Evolutionary conservation across 345 rosid genomes (phyloP).

Genomic region (Camelina sativa): DNA sequence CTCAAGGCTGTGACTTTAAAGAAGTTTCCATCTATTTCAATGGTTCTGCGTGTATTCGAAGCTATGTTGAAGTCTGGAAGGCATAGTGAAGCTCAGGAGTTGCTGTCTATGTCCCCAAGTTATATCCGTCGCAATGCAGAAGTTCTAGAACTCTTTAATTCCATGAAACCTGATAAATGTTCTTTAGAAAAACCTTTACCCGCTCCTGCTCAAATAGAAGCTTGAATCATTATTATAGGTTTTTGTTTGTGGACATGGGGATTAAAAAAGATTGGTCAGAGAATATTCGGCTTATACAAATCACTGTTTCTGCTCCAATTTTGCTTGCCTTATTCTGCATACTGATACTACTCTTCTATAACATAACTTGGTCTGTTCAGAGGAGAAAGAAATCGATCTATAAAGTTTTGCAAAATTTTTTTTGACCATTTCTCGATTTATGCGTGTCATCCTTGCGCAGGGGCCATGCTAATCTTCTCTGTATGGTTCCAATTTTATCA

Average conservation of each 20-base stretch:
- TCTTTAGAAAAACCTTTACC: constrained; percentile 32
- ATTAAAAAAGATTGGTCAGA: constrained; percentile 2
- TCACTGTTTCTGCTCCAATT: not conserved
- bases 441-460: not conserved
- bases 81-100: constrained; percentile 72
- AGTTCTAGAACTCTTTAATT: constrained; percentile 71
- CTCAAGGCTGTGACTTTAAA: constrained; percentile 65
- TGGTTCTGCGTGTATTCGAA: constrained; percentile 67
- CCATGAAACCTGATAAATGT: constrained; percentile 47
- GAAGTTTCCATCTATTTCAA: constrained; percentile 72
- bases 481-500: not conserved
- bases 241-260: constrained; percentile 4
- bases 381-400: no score
- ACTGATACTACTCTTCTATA: no score
- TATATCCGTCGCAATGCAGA: constrained; percentile 75
- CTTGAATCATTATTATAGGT: not conserved
- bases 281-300: not conserved
- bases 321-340: not conserved
- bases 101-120: constrained; percentile 67
- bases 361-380: no score
- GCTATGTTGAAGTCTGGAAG: constrained; percentile 68
- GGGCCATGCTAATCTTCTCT: not conserved
- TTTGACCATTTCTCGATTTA: not conserved
- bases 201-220: constrained; percentile 57
- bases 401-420: no score